These are phyloP conservation scores for Naganishia sp. DNA, from an alignment of 1,284 basidiomycete genomes.

Conservation along the genomic window DNA sequence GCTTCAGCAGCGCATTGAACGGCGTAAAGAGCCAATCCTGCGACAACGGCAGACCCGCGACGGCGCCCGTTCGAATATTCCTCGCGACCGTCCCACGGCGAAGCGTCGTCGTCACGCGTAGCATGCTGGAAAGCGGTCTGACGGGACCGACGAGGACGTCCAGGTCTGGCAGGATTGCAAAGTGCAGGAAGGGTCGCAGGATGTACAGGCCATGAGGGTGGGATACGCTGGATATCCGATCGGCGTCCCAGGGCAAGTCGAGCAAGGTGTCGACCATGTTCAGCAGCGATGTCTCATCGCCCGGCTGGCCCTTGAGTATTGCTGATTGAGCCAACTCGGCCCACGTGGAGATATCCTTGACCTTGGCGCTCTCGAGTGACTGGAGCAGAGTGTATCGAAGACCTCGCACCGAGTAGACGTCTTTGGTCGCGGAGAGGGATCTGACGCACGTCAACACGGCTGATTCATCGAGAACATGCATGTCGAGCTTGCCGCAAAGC, in stretches of 20 bases:
- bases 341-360: constrained; percentile 10
- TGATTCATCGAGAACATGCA: constrained; percentile 5
- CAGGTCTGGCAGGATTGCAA: constrained; percentile 49
- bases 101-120: constrained; percentile 53
- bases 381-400: constrained; percentile 17
- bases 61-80: constrained; percentile 33
- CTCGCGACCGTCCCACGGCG: constrained; percentile 50
- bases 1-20: constrained; percentile 78
- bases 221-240: constrained; percentile 32
- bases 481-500: constrained; percentile 7
- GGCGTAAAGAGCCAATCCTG: constrained; percentile 73
- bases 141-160: constrained; percentile 47
- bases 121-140: constrained; percentile 47
- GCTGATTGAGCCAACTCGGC: constrained; percentile 3
- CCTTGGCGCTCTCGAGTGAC: constrained; percentile 4
- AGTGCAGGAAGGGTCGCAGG: constrained; percentile 54
- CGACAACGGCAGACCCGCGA: constrained; percentile 64
- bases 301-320: constrained; percentile 36
- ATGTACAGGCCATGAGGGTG: constrained; percentile 48
- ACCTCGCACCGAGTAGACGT: constrained; percentile 2
- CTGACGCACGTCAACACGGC: not conserved
- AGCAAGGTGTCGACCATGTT: constrained; percentile 49
- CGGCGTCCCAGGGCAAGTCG: constrained; percentile 36
- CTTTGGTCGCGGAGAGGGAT: not conserved
- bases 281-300: constrained; percentile 52